A percentile compares a stretch with the other conserved stretches of the same genome.
Conservation (phyloP, 2,329 filamentous ascomycete species). For the Xylaria multiplex region DNA sequence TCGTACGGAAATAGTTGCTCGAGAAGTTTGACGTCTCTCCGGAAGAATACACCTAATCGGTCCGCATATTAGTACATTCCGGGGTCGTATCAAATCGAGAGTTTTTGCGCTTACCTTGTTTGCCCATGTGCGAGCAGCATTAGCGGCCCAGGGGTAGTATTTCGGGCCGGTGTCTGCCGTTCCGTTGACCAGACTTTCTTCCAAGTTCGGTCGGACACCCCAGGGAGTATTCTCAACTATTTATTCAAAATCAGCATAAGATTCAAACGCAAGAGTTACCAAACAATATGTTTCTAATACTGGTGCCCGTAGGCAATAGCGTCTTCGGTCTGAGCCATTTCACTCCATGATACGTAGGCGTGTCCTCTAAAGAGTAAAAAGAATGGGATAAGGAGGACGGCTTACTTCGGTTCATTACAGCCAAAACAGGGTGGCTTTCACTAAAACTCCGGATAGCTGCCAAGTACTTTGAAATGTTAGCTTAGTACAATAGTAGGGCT, state of each 20-base stretch:
- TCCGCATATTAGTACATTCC: neutral
- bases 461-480: slow-evolving; percentile 44
- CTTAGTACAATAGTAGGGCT: no score
- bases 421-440: slow-evolving; percentile 56
- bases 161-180: slow-evolving; percentile 44
- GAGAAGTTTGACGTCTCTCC: slow-evolving; percentile 27
- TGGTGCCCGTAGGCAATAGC: no score
- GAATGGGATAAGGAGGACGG: neutral
- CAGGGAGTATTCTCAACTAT: slow-evolving; percentile 49
- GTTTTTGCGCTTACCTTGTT: slow-evolving; percentile 10
- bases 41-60: slow-evolving; percentile 24
- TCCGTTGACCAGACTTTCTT: slow-evolving; percentile 44
- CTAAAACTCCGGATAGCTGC: slow-evolving; percentile 58
- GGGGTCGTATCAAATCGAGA: neutral
- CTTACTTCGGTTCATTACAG: slow-evolving; percentile 52
- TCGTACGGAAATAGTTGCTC: slow-evolving; percentile 29
- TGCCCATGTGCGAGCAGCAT: slow-evolving; percentile 46
- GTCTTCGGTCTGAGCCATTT: no score
- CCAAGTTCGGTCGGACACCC: slow-evolving; percentile 45
- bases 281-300: no score
- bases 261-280: neutral
- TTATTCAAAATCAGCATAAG: neutral
- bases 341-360: no score
- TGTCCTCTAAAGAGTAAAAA: neutral
- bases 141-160: slow-evolving; percentile 48